Evolutionary conservation across 768 basidiomycete species (phyloP).

Genomic region (Calocybe gangraenosa): DNA sequence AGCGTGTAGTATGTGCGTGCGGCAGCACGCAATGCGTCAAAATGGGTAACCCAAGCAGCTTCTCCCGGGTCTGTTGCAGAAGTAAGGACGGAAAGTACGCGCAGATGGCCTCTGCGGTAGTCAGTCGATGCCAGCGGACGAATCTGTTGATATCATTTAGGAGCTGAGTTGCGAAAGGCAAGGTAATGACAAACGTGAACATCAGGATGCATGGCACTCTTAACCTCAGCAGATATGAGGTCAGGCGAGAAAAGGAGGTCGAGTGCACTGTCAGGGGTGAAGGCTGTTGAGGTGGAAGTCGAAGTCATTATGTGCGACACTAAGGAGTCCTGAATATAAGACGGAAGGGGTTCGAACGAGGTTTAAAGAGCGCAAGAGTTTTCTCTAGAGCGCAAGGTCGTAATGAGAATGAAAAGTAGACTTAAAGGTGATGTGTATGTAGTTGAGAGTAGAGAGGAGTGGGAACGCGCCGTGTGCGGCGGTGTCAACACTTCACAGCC

Average conservation of each 20-base stretch:
- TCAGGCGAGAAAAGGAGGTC: constrained; percentile 75
- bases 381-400: background rate
- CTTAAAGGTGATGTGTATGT: background rate
- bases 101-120: constrained; percentile 75
- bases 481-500: constrained; percentile 7
- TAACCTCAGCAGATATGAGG: constrained; percentile 66
- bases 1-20: constrained; percentile 75
- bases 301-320: constrained; percentile 12
- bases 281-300: constrained; percentile 15
- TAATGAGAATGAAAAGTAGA: background rate
- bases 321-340: background rate
- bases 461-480: constrained; percentile 5
- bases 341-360: background rate
- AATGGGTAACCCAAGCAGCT: constrained; percentile 66
- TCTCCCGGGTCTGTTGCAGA: constrained; percentile 66
- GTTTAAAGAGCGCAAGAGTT: background rate
- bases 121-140: constrained; percentile 89
- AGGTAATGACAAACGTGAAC: constrained; percentile 27
- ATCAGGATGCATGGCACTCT: constrained; percentile 53
- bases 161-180: background rate
- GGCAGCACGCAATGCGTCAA: constrained; percentile 49
- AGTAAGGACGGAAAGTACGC: constrained; percentile 76
- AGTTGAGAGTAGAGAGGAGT: background rate
- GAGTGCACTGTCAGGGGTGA: constrained; percentile 62
- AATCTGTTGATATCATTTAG: constrained; percentile 45